phyloP scores from a whole-genome alignment of 192 early-diverging fungal species.

The Phlyctochytrium planicorne region DNA sequence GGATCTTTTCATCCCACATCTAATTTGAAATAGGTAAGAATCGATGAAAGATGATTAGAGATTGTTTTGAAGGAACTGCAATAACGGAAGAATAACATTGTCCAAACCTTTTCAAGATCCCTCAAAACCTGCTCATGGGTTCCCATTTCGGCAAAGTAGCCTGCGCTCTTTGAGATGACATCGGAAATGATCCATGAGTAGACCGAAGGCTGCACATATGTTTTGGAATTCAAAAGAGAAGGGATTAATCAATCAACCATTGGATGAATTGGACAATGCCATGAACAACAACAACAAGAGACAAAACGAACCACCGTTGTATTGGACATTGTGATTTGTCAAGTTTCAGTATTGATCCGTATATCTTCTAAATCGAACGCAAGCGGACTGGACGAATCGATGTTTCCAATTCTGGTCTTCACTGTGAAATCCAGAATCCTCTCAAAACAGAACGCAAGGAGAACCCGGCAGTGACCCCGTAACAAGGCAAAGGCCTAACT shows the following conservation, averaged over 20 bases:
- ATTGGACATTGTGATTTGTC: too few species aligned
- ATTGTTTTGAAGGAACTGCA: conserved; percentile 6
- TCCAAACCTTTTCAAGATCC: conserved; percentile 73
- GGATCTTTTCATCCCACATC: conserved; percentile 64
- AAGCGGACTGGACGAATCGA: too few species aligned
- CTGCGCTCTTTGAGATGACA: conserved; percentile 82
- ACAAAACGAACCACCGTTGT: neutral
- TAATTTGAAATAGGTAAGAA: conserved; percentile 15
- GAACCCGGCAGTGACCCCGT: too few species aligned
- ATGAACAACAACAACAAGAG: neutral
- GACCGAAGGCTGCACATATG: conserved; percentile 23
- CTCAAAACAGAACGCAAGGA: too few species aligned
- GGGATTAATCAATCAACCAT: too few species aligned
- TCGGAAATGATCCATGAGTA: conserved; percentile 93
- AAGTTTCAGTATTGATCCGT: too few species aligned
- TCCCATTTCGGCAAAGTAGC: conserved; percentile 88
- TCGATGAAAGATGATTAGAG: conserved; percentile 5
- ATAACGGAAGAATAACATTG: neutral
- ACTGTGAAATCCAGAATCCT: too few species aligned
- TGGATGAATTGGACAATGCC: too few species aligned
- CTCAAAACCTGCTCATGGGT: conserved; percentile 82
- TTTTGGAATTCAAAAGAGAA: too few species aligned
- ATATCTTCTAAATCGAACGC: too few species aligned
- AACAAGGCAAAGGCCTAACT: too few species aligned
- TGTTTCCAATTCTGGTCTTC: too few species aligned